Base-by-base conservation (phyloP, 2,329 filamentous ascomycete genomes). In the Diaporthe destruens region DNA sequence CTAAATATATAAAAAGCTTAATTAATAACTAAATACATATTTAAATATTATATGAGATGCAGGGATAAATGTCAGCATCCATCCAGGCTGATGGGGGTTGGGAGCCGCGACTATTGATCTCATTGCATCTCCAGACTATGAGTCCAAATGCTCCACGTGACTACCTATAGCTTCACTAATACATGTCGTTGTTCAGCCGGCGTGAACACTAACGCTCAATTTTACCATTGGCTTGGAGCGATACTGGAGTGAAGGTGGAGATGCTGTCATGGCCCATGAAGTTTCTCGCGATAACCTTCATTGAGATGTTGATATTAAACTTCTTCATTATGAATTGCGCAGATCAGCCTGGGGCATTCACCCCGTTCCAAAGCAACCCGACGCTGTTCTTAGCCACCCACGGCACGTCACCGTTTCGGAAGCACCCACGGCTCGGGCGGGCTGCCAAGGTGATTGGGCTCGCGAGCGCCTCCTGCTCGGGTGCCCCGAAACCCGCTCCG, bases 331-430 rank as follows among this genome's bases (percentile, higher is more conserved):
- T 49, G 5, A 39, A 23, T 5, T 8, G 32, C 61, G 32, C 47
- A 66, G 53, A 66, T 39, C 61, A 29, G 23, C 7, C 16, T 32
- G 3, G 4, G 39, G 16, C 12, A 39, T 39, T 53, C 18, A 4
- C 14, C 36, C 34, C 39, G 32, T 66, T 66, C 53, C 47, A 25
- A 53, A 20, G 32, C 18, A 9, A 25, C 61, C 6, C 6, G 44
- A 29, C 14, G 12, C 61, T 66, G n/a, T 36, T 66, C 53, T 66
- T 53, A 66, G 61, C 47, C 32, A 4, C 20, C 3, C 14, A 16
- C 14, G 39, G 14, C 23, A 53, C 44, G 44, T 53, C 61, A 39
- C 47, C 23, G 61, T 66, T 66, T 66, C 47, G 61, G 61, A 66
- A 39, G 32, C 47, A 39, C 14, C 20, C 44, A 49, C 32, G 20